Evolutionary conservation across 1,284 basidiomycete genomes (phyloP), one percentile per base, ranked within the genome.

Genomic region (Taiwanofungus camphoratus): DNA sequence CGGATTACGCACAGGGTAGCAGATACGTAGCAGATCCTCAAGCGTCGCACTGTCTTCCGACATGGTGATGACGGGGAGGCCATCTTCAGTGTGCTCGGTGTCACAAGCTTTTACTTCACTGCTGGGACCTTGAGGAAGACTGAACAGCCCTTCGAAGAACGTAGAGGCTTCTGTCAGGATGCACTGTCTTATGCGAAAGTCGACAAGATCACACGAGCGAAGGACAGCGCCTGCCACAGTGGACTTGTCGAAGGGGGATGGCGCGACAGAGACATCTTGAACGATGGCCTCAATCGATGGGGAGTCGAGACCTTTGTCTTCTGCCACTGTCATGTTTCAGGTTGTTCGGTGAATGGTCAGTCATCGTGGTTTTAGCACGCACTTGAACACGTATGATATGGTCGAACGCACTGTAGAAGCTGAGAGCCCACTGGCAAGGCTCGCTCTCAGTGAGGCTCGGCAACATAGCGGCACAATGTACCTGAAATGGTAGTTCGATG

Each of bases 191-290:
- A 69, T 60, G 21, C 58, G 61, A 51, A 74, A 73, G 50, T 71
- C 65, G 37, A 68, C 59, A 44, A 64, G 57, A 52, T 74, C 73
- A 16, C 69, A 70, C 5, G 72, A 73, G 36, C 67, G 66, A n/a
- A 77, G 49, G 37, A 71, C 63, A 29, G 74, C 52, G 48, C 73
- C 71, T 4, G 45, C n/a, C n/a, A n/a, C 41, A 32, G 24, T 27
- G 19, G 29, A 16, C 15, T 16, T 37, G 21, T 31, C 19, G 31
- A 41, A 41, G 5, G 32, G 39, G 6, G 20, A 16, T 8, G 39
- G 36, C 27, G 22, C 22, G 27, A 9, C 27, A 24, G 4, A 29
- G 26, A 11, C 20, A 9, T n/a, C 11, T 29, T 19, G 26, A 29
- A 29, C 8, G n/a, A 29, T 29, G 26, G n/a, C n/a, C 9, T n/a